These are phyloP conservation scores for Aspergillus arachidicola DNA, from an alignment of 2,329 filamentous ascomycete species.

Conservation along the genomic window DNA sequence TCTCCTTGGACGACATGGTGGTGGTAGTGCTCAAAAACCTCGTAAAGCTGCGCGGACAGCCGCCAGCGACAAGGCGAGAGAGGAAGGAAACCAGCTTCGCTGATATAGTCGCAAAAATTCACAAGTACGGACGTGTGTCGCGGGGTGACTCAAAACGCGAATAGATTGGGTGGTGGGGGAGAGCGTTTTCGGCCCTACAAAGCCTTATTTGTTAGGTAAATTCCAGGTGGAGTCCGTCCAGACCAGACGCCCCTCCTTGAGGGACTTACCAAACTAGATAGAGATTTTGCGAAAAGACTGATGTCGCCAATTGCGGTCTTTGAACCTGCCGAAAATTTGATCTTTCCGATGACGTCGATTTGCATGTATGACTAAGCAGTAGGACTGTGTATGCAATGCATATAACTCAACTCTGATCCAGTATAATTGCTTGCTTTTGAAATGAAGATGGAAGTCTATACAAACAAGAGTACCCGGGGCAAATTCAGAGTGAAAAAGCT, in stretches of 20 bases:
- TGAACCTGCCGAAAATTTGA: slow-evolving; percentile 7
- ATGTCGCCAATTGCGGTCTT: slow-evolving; percentile 3
- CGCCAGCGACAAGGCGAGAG: slow-evolving; percentile 32
- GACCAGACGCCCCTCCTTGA: background rate
- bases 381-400: background rate
- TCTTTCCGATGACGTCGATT: slow-evolving; percentile 12
- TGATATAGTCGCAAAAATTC: background rate
- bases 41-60: slow-evolving; percentile 31
- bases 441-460: background rate
- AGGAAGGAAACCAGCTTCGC: slow-evolving; percentile 32
- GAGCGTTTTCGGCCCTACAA: slow-evolving; percentile 1
- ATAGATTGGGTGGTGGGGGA: slow-evolving; percentile 4
- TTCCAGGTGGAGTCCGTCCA: background rate
- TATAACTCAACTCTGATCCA: background rate
- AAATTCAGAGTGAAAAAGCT: background rate
- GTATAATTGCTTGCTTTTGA: background rate
- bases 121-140: background rate
- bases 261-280: background rate
- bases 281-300: background rate
- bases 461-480: background rate
- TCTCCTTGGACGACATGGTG: slow-evolving; percentile 24
- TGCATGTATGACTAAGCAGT: slow-evolving; percentile 9
- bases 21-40: slow-evolving; percentile 25
- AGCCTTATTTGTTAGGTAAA: slow-evolving; percentile 5
- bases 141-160: background rate